Conservation (phyloP, 2,329 filamentous ascomycete genomes). For the Pyrenophora teres region DNA sequence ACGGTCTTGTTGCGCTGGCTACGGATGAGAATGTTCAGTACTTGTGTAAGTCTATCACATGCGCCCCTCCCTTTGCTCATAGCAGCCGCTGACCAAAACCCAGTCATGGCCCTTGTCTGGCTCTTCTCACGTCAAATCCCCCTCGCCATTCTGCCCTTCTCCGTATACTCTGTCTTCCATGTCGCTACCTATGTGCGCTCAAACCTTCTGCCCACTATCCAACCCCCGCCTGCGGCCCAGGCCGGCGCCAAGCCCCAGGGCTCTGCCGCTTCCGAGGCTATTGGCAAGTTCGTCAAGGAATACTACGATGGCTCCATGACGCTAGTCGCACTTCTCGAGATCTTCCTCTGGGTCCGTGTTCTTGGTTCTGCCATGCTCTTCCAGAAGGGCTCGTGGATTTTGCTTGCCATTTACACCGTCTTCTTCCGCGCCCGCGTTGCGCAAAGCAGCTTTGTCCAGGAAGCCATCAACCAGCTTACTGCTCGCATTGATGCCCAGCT, state of each 20-base stretch:
- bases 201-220: constrained; percentile 86
- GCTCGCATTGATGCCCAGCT: constrained; percentile 80
- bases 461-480: constrained; percentile 72
- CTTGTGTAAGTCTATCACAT: constrained; percentile 67
- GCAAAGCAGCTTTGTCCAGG: constrained; percentile 93
- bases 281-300: constrained; percentile 93
- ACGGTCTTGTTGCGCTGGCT: constrained; percentile 68
- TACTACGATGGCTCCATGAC: constrained; percentile 98
- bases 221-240: constrained; percentile 63
- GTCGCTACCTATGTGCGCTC: constrained; percentile 94
- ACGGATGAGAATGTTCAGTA: constrained; percentile 98
- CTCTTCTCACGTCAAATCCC: constrained; percentile 88
- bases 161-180: constrained; percentile 98
- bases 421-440: constrained; percentile 90
- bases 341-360: constrained; percentile 83
- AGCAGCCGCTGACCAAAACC: constrained; percentile 27
- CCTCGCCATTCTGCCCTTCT: constrained; percentile 89
- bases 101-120: constrained; percentile 94
- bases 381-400: constrained; percentile 87
- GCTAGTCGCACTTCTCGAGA: constrained; percentile 85
- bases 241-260: constrained; percentile 62
- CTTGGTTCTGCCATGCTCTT: constrained; percentile 82
- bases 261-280: constrained; percentile 74
- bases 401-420: constrained; percentile 81
- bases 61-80: background rate